Percentiles rank a stretch among this genome's conserved stretches.
phyloP scores from a whole-genome alignment of 1,139 yeast species.

The Sugiyamaella neomexicana region DNA sequence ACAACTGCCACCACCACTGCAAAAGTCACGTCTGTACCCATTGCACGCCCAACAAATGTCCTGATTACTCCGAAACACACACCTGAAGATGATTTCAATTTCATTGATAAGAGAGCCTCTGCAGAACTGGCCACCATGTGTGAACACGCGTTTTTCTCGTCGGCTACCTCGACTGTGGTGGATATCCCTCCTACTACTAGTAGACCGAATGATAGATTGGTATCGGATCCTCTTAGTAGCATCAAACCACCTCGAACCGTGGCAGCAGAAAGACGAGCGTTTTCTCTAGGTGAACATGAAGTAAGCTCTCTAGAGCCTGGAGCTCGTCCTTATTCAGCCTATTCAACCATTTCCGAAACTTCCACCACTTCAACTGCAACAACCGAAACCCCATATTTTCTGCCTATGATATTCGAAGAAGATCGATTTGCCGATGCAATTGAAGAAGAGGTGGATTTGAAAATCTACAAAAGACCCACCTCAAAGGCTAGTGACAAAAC shows the following conservation, averaged over 20 bases:
- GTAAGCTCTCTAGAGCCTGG: constrained; percentile 23
- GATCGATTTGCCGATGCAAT: constrained; percentile 43
- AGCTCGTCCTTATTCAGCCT: constrained; percentile 24
- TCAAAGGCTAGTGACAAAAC: background rate
- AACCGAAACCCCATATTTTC: constrained; percentile 19
- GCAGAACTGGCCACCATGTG: constrained; percentile 23
- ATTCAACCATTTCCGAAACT: constrained; percentile 22
- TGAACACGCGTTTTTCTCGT: constrained; percentile 22
- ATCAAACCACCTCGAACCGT: constrained; percentile 5
- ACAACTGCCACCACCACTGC: background rate
- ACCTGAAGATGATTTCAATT: constrained; percentile 13
- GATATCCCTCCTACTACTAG: constrained; percentile 4
- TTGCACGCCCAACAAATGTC: background rate
- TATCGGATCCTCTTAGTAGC: constrained; percentile 23
- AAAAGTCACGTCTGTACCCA: constrained; percentile 3
- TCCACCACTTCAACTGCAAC: constrained; percentile 21
- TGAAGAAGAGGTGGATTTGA: constrained; percentile 39
- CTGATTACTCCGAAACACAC: background rate
- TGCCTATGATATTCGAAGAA: constrained; percentile 45
- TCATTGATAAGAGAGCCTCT: constrained; percentile 16
- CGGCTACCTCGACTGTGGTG: background rate
- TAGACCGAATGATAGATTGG: constrained; percentile 10
- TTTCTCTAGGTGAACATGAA: constrained; percentile 24
- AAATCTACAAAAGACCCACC: constrained; percentile 22
- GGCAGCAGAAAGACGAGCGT: constrained; percentile 24